These are phyloP conservation scores for Aspergillus conjunctus DNA, from an alignment of 495 filamentous ascomycete species.

Conservation along the genomic window DNA sequence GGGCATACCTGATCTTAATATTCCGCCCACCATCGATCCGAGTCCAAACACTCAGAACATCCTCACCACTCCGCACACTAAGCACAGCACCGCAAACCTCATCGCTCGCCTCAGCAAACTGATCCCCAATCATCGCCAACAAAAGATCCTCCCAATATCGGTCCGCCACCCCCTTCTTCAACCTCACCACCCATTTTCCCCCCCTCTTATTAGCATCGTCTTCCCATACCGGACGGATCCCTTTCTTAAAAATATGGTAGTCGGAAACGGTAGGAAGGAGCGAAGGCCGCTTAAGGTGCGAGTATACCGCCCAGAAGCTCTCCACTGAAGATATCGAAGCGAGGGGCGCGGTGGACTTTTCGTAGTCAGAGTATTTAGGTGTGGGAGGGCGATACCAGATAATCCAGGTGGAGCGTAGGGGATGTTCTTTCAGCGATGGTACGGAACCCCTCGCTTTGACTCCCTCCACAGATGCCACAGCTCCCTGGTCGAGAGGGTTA, in stretches of 20 bases:
- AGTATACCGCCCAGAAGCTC: constrained; percentile 91
- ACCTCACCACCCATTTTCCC: constrained; percentile 93
- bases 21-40: constrained; percentile 87
- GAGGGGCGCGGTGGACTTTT: constrained; percentile 89
- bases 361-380: constrained; percentile 96
- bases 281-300: constrained; percentile 87
- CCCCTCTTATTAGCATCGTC: constrained; percentile 95
- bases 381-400: constrained; percentile 96
- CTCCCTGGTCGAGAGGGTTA: constrained; percentile 55
- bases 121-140: constrained; percentile 88
- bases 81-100: constrained; percentile 94
- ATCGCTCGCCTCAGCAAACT: constrained; percentile 90
- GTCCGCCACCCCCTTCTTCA: constrained; percentile 96
- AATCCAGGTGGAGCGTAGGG: constrained; percentile 85
- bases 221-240: constrained; percentile 96
- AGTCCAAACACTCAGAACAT: constrained; percentile 97
- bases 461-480: constrained; percentile 56
- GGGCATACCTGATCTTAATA: constrained; percentile 88
- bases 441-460: constrained; percentile 47
- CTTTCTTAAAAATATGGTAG: constrained; percentile 97
- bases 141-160: constrained; percentile 98
- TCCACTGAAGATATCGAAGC: constrained; percentile 80
- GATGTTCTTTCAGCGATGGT: constrained; percentile 54
- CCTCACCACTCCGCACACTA: constrained; percentile 92
- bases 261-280: constrained; percentile 89